These are phyloP conservation scores for Citeromyces matritensis DNA, from an alignment of 805 yeast species.

Conservation along the genomic window DNA sequence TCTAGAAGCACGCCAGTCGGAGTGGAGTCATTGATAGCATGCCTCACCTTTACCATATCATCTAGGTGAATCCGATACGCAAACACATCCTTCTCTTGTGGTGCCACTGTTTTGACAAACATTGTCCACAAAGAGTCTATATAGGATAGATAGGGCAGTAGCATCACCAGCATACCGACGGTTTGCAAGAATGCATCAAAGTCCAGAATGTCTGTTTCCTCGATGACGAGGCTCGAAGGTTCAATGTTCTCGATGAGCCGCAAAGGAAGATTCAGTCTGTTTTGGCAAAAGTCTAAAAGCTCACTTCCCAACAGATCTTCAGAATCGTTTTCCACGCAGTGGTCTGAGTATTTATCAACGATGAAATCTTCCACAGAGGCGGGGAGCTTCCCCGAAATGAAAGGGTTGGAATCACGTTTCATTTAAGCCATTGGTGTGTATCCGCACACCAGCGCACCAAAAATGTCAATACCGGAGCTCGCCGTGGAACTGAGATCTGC, in stretches of 20 bases:
- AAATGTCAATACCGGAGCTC: slow-evolving; percentile 8
- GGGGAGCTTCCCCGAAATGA: neutral
- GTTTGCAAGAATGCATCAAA: slow-evolving; percentile 25
- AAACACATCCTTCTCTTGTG: neutral
- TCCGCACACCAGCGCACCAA: neutral
- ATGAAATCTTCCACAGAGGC: slow-evolving; percentile 25
- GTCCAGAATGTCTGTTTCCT: slow-evolving; percentile 27
- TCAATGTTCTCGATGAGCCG: slow-evolving; percentile 13
- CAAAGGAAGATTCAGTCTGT: slow-evolving; percentile 13
- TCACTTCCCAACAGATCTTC: slow-evolving; percentile 21
- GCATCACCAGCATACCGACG: slow-evolving; percentile 23
- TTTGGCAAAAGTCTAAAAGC: slow-evolving; percentile 13
- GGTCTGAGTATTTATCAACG: slow-evolving; percentile 23
- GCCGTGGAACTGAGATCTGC: slow-evolving; percentile 37
- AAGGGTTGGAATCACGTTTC: neutral
- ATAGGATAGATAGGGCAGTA: slow-evolving; percentile 18
- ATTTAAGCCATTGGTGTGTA: neutral
- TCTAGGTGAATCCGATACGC: slow-evolving; percentile 13
- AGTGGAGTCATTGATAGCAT: slow-evolving; percentile 3
- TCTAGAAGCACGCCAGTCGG: slow-evolving; percentile 16
- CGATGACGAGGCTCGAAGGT: slow-evolving; percentile 13
- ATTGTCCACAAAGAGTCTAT: slow-evolving; percentile 26
- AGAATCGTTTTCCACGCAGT: slow-evolving; percentile 15
- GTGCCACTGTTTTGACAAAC: slow-evolving; percentile 6
- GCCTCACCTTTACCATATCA: slow-evolving; percentile 17